Evolutionary conservation across 2,329 filamentous ascomycete genomes (phyloP).

Genomic region (Penicillium sp.): DNA sequence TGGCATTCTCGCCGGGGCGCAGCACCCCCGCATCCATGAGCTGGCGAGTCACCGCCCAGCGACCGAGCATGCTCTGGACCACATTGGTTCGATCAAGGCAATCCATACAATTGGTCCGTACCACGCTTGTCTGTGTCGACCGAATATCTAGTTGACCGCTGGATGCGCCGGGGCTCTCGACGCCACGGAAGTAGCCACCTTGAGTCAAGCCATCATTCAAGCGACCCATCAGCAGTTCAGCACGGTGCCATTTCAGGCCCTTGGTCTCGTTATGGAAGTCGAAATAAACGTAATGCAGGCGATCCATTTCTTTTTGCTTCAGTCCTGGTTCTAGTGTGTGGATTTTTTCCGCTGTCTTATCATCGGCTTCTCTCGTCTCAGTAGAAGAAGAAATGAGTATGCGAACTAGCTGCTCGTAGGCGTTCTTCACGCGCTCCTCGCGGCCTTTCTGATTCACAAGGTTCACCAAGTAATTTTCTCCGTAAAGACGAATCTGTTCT

Average conservation of each 20-base stretch:
- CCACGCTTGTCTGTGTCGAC: constrained; percentile 81
- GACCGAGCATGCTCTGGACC: constrained; percentile 94
- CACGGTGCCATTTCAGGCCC: constrained; percentile 89
- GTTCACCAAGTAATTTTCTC: constrained; percentile 96
- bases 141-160: constrained; percentile 78
- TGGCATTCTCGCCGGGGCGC: constrained; percentile 73
- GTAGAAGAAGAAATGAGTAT: constrained; percentile 70
- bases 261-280: constrained; percentile 99
- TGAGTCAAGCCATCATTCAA: constrained; percentile 74
- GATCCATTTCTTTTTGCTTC: constrained; percentile 70
- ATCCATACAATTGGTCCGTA: constrained; percentile 99
- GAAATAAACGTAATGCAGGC: constrained; percentile 95
- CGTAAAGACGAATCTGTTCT: constrained; percentile 90
- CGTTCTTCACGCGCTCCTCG: constrained; percentile 84
- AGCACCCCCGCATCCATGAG: constrained; percentile 83
- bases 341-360: constrained; percentile 75
- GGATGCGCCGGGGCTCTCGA: constrained; percentile 75
- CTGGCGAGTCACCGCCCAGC: constrained; percentile 86
- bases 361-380: constrained; percentile 68
- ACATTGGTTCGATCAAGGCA: constrained; percentile 97
- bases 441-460: constrained; percentile 95
- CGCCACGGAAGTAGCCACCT: constrained; percentile 90
- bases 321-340: constrained; percentile 70
- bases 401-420: constrained; percentile 89
- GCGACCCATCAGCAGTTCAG: constrained; percentile 81